A percentile compares a stretch with the other conserved stretches of the same genome.
Evolutionary conservation across 257 asterid species (phyloP).

Genomic region (Eucommia ulmoides): DNA sequence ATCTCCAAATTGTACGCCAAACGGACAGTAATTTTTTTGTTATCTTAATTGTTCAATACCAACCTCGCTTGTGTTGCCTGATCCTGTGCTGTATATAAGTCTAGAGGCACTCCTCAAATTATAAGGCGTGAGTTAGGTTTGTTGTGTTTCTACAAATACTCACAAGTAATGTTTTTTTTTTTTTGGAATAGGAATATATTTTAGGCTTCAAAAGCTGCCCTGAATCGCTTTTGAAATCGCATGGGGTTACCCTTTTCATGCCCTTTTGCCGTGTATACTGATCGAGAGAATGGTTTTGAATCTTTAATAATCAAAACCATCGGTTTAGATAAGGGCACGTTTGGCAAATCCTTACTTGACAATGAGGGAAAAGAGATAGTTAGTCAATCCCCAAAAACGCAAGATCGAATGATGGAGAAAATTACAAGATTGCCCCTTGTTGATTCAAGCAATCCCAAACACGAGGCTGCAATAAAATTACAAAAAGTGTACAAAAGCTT

Average conservation of each 20-base stretch:
- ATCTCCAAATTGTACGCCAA: too few species aligned
- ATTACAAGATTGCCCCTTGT: constrained; percentile 18
- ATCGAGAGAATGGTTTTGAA: constrained; percentile 42
- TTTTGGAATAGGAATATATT: too few species aligned
- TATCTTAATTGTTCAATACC: constrained; percentile 4
- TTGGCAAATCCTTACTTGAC: constrained; percentile 1
- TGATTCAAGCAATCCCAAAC: constrained; percentile 44
- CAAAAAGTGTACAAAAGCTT: constrained; percentile 91
- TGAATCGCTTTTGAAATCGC: constrained; percentile 23
- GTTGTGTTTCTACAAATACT: too few species aligned
- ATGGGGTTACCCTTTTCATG: constrained; percentile 75
- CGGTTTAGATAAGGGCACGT: constrained; percentile 19
- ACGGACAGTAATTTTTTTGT: too few species aligned
- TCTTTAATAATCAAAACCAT: constrained; percentile 34
- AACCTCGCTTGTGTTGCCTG: too few species aligned
- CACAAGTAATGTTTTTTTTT: too few species aligned
- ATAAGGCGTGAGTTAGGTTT: too few species aligned
- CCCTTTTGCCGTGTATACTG: constrained; percentile 38
- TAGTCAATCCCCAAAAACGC: constrained; percentile 17
- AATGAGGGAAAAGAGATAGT: constrained; percentile 8
- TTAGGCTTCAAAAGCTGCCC: constrained; percentile 19
- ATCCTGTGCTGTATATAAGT: too few species aligned
- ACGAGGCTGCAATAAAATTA: constrained; percentile 75
- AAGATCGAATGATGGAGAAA: constrained; percentile 4
- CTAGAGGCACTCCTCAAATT: too few species aligned